These are phyloP conservation scores for Vigna radiata DNA, from an alignment of 306 rosid species.

Conservation along the genomic window DNA sequence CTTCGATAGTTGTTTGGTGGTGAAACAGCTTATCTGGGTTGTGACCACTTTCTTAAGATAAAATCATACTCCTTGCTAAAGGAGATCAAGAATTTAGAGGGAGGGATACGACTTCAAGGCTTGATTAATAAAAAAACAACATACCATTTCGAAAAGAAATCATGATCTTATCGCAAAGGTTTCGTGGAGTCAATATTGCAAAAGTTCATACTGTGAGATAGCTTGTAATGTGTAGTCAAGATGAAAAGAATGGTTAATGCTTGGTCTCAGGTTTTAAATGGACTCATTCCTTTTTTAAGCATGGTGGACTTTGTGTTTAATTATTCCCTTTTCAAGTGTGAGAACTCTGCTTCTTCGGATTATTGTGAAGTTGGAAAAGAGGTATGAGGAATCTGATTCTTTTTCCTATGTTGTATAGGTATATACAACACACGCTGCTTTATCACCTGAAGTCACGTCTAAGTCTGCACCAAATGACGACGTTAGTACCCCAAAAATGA, in stretches of 20 bases:
- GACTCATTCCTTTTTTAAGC: slow-evolving; percentile 12
- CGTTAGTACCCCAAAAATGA: slow-evolving; percentile 36
- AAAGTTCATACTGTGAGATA: slow-evolving; percentile 2
- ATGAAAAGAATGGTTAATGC: slow-evolving; percentile 34
- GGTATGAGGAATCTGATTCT: slow-evolving; percentile 33
- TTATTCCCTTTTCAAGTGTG: slow-evolving; percentile 5
- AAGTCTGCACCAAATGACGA: slow-evolving; percentile 58
- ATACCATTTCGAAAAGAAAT: background rate
- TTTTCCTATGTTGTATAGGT: slow-evolving; percentile 52
- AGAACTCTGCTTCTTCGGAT: slow-evolving; percentile 27
- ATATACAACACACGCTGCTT: slow-evolving; percentile 57
- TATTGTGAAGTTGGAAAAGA: slow-evolving; percentile 31
- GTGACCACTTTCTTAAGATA: slow-evolving; percentile 30
- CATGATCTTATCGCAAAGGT: background rate
- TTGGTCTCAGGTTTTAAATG: slow-evolving; percentile 22
- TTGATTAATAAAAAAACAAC: background rate
- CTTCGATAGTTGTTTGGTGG: background rate
- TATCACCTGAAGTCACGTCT: slow-evolving; percentile 73
- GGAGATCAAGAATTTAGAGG: slow-evolving; percentile 4
- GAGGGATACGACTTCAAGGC: background rate
- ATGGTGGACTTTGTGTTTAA: slow-evolving; percentile 10
- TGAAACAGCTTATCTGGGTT: background rate
- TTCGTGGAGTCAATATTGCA: background rate
- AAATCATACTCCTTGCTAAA: background rate
- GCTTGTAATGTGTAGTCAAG: slow-evolving; percentile 19